Evolutionary conservation across 2,329 filamentous ascomycete species (phyloP).

Genomic region (Sclerotiophoma versabilis): DNA sequence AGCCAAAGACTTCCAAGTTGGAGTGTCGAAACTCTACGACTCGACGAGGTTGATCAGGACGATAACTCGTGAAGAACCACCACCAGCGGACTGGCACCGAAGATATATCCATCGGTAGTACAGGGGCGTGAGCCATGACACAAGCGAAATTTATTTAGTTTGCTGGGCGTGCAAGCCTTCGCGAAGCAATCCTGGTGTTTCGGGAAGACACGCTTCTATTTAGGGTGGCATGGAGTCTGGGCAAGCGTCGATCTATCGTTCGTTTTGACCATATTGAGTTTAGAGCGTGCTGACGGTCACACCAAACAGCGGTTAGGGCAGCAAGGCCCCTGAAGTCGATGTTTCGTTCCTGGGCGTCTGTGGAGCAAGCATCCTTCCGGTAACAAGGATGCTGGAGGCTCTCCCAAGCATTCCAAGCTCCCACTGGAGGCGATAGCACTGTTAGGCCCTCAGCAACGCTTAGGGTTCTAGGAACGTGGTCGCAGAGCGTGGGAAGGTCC

Average conservation of each 20-base stretch:
- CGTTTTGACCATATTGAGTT: slow-evolving; percentile 15
- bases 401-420: neutral
- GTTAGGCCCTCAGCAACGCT: neutral
- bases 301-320: slow-evolving; percentile 22
- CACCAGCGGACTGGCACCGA: slow-evolving; percentile 17
- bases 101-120: slow-evolving; percentile 30
- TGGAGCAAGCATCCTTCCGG: slow-evolving; percentile 22
- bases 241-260: slow-evolving; percentile 28
- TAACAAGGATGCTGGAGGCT: slow-evolving; percentile 2
- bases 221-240: slow-evolving; percentile 21
- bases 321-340: slow-evolving; percentile 21
- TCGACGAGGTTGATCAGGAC: slow-evolving; percentile 30
- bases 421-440: neutral
- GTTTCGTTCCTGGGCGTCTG: slow-evolving; percentile 25
- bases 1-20: slow-evolving; percentile 42
- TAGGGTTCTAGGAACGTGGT: neutral
- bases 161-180: slow-evolving; percentile 35
- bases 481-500: neutral
- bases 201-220: slow-evolving; percentile 27
- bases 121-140: slow-evolving; percentile 32
- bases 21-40: slow-evolving; percentile 24
- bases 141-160: slow-evolving; percentile 32
- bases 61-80: slow-evolving; percentile 28
- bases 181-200: slow-evolving; percentile 24
- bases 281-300: slow-evolving; percentile 12